These are phyloP conservation scores for Trichoderma aggressivum DNA, from an alignment of 2,329 filamentous ascomycete species.

Conservation along the genomic window DNA sequence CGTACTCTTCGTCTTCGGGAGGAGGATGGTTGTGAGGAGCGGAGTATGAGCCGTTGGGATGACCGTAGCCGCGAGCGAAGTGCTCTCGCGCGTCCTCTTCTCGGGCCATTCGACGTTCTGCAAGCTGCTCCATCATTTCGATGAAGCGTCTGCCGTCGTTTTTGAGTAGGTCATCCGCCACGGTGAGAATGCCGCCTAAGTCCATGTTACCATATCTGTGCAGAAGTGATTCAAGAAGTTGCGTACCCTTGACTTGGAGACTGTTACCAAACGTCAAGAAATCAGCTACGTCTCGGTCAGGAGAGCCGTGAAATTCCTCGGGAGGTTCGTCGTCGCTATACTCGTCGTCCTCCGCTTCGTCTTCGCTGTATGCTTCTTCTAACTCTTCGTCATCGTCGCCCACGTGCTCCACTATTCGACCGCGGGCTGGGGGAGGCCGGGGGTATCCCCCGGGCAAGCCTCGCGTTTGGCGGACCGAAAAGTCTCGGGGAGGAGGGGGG, in stretches of 20 bases:
- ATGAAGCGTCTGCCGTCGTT: constrained; percentile 99
- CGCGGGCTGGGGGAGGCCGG: constrained; percentile 67
- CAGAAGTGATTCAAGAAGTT: constrained; percentile 44
- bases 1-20: constrained; percentile 72
- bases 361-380: constrained; percentile 49
- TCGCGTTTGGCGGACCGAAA: constrained; percentile 57
- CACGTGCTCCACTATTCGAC: constrained; percentile 68
- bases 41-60: constrained; percentile 59
- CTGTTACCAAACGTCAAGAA: constrained; percentile 98
- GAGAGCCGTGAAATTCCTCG: constrained; percentile 63
- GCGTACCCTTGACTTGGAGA: constrained; percentile 82
- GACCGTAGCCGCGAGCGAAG: constrained; percentile 57
- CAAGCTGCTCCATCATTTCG: constrained; percentile 99
- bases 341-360: constrained; percentile 56
- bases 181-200: constrained; percentile 93
- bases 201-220: constrained; percentile 47
- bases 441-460: constrained; percentile 56
- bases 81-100: constrained; percentile 77
- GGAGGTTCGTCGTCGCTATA: constrained; percentile 64
- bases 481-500: constrained; percentile 53
- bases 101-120: constrained; percentile 93
- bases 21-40: constrained; percentile 69
- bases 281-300: constrained; percentile 69
- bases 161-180: constrained; percentile 96
- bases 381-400: constrained; percentile 54